Evolutionary conservation across 106 monocot genomes (phyloP), one percentile per base, ranked within the genome.

Genomic region (Dactylorhiza incarnata): DNA sequence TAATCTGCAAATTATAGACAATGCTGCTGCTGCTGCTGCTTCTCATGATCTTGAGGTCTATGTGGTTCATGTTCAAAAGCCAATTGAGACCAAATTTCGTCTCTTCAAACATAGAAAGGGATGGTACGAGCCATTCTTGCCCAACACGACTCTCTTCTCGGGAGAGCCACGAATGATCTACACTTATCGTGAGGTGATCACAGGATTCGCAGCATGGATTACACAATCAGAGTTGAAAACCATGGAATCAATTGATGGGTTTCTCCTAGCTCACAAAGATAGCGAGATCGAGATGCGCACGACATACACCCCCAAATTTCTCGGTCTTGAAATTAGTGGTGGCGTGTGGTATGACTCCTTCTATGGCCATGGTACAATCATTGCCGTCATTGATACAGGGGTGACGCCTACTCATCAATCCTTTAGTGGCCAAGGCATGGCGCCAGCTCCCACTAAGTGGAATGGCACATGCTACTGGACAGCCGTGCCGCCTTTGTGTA

Each of bases 391-490:
- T 6, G 89, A 86, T 73, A 72, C 68, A 8, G 86, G 82, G 7
- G 26, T 86, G 6, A 10, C 6, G 3, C 76, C 82, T 5, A 58
- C 48, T 5, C 82, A 82, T 10, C 83, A 79, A 44, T 86, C 83
- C n/a, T 86, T 82, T 43, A 10, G 66, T 45, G 76, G 52, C 13
- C 2, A 43, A 0, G 78, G 68, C 10, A 47, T 77, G 75, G 65
- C 82, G 17, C 77, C 84, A 0, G 20, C 84, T 13, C 79, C 82
- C 2, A 20, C 71, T 45, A 82, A 78, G 54, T 90, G 90, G 90
- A 90, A 76, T 15, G 90, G 90, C 15, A 49, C 59, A 19, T 90
- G 87, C 63, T 73, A 81, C 15, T 87, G 85, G 75, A 29, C 1
- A 29, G 29, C 29, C 29, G 44, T 67, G 5, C 17, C 20, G 4